These are phyloP conservation scores for Plectosphaerella plurivora DNA, from an alignment of 2,329 filamentous ascomycete genomes.

Conservation along the genomic window DNA sequence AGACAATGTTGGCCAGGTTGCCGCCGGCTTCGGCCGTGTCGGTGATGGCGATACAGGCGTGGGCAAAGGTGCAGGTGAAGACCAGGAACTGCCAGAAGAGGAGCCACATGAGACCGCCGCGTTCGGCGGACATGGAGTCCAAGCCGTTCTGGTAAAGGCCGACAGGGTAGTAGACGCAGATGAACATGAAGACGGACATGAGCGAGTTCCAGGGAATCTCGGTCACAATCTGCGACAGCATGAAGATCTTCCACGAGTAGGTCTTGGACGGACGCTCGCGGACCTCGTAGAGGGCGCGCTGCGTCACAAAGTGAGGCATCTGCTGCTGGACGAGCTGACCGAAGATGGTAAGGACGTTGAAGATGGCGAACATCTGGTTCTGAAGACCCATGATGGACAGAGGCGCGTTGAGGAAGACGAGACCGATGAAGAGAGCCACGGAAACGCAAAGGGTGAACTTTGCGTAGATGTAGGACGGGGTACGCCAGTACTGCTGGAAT, in stretches of 20 bases:
- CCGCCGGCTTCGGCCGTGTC: conserved; percentile 61
- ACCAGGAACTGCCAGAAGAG: conserved; percentile 62
- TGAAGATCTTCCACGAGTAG: conserved; percentile 62
- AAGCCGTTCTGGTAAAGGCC: conserved; percentile 57
- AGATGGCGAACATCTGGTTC: conserved; percentile 67
- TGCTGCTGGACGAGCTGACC: conserved; percentile 60
- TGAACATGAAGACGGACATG: conserved; percentile 57
- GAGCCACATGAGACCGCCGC: conserved; percentile 62
- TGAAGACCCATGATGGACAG: conserved; percentile 63
- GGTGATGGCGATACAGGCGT: conserved; percentile 60
- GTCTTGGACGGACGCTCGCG: conserved; percentile 66
- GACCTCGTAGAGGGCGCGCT: conserved; percentile 65
- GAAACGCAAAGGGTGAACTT: conserved; percentile 55
- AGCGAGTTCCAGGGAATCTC: conserved; percentile 68
- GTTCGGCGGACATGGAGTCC: conserved; percentile 44
- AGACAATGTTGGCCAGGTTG: conserved; percentile 62
- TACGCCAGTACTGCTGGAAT: conserved; percentile 71
- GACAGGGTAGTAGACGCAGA: conserved; percentile 67
- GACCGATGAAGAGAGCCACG: conserved; percentile 61
- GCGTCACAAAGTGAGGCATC: conserved; percentile 68
- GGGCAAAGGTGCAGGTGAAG: conserved; percentile 63
- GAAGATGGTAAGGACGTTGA: conserved; percentile 67
- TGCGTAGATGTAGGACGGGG: conserved; percentile 71
- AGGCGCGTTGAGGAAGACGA: conserved; percentile 59
- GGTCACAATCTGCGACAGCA: conserved; percentile 62